phyloP scores from a whole-genome alignment of 768 basidiomycete genomes.

The Mycena vitilis region DNA sequence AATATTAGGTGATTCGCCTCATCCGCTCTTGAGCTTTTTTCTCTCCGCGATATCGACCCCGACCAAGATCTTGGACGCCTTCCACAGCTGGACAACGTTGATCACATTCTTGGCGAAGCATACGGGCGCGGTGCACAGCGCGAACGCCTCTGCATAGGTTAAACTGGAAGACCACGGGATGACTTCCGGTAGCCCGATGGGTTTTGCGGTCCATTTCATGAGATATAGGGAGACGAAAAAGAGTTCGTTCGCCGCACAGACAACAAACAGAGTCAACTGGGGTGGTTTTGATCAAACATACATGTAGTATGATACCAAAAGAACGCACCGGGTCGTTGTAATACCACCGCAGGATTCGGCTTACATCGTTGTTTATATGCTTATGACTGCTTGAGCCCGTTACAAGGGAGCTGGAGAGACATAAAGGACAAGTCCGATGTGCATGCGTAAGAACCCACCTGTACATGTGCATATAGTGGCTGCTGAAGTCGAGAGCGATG shows the following conservation, averaged over 20 bases:
- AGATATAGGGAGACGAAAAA: conserved; percentile 97
- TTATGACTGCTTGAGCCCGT: conserved; percentile 97
- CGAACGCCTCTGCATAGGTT: conserved; percentile 85
- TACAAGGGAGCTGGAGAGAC: conserved; percentile 79
- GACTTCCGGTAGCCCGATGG: conserved; percentile 64
- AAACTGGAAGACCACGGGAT: conserved; percentile 46
- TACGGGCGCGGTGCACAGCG: conserved; percentile 69
- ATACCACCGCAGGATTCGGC: conserved; percentile 90
- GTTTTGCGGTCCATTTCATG: conserved; percentile 83
- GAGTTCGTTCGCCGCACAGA: conserved; percentile 95
- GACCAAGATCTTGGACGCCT: conserved; percentile 94
- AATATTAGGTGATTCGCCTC: conserved; percentile 38
- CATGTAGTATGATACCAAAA: background rate
- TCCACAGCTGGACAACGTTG: conserved; percentile 97
- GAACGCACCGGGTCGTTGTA: conserved; percentile 90
- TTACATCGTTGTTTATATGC: conserved; percentile 90
- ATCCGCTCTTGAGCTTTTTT: conserved; percentile 63
- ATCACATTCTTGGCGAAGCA: conserved; percentile 90
- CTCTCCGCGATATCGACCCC: conserved; percentile 93
- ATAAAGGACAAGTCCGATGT: conserved; percentile 12
- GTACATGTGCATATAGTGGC: conserved; percentile 99
- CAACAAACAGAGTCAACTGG: conserved; percentile 87
- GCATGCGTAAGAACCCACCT: conserved; percentile 66
- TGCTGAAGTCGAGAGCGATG: conserved; percentile 96
- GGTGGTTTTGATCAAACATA: conserved; percentile 10